These are phyloP conservation scores for Zizania palustris DNA, from an alignment of 202 grass and related monocot genomes.

Conservation along the genomic window DNA sequence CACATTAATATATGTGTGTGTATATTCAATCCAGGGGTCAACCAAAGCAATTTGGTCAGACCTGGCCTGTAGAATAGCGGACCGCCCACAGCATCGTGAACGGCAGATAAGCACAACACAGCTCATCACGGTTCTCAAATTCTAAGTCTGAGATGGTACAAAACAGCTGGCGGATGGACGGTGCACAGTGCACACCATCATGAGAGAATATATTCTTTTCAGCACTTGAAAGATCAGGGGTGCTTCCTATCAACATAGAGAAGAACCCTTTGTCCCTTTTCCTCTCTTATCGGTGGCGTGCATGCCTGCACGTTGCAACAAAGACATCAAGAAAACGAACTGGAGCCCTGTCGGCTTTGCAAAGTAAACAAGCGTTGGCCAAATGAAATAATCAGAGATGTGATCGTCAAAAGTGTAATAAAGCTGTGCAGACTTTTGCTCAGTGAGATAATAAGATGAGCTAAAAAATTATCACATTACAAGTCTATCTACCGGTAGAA, in stretches of 20 bases:
- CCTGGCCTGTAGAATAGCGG: constrained; percentile 12
- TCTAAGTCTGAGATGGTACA: neutral
- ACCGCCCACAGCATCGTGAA: constrained; percentile 32
- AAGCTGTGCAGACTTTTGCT: neutral
- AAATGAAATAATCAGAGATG: no score
- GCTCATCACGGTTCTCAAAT: neutral
- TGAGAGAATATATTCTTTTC: constrained; percentile 19
- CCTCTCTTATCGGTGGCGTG: neutral
- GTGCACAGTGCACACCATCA: neutral
- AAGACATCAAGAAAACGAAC: neutral
- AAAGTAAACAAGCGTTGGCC: no score
- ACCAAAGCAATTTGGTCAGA: constrained; percentile 12
- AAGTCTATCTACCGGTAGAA: constrained; percentile 14
- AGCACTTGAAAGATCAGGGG: neutral
- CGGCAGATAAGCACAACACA: constrained; percentile 36
- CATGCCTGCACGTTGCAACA: neutral
- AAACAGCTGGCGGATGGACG: constrained; percentile 31
- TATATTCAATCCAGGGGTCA: neutral
- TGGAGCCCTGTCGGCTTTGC: no score
- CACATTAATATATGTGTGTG: no score
- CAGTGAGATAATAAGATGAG: constrained; percentile 18
- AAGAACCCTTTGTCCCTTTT: no score
- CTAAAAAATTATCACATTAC: constrained; percentile 30
- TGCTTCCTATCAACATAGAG: constrained; percentile 19
- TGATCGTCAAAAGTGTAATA: no score